Base-by-base conservation (phyloP, 495 filamentous ascomycete genomes). In the Schizothecium vesticola region DNA sequence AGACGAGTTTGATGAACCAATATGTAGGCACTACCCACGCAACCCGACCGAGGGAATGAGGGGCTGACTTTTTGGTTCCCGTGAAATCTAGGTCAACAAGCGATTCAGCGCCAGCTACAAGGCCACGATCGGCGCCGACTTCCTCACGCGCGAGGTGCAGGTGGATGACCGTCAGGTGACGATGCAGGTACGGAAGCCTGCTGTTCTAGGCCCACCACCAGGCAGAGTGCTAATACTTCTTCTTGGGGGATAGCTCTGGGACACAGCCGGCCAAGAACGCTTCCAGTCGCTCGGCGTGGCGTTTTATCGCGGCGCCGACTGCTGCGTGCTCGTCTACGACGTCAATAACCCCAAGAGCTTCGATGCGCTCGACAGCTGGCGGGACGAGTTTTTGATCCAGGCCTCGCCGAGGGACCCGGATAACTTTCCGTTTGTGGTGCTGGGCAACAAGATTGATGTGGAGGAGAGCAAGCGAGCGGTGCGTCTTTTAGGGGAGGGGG, bases 1-100 rank as follows among this genome's bases (percentile, higher is more conserved):
- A 99, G 85, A 99, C 96, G 63, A 97, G 92, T 80, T 88, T 99
- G 86, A 98, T 99, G 95, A 99, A 98, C 83, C 95, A 99, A 98
- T 99, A 98, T 90, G 95, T 98, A 88, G 75, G 91, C 84, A 68
- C 56, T 26, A 56, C 56, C 55, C 33, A 51, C 59, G n/a, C 22
- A 33, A 58, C 21, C 33, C 28, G 13, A 56, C n/a, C 51, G 25
- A 65, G 26, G 3, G 19, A 31, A 22, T 4, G 1, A 22, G 1
- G 26, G 67, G 59, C 72, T 73, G 64, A 69, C 64, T n/a, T 5
- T 36, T 19, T 16, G 16, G 36, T 25, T 23, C 10, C 23, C 56
- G 43, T 33, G 43, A 21, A 67, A 8, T 61, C 60, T 70, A 98
- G 94, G 94, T 99, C 89, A 98, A 99, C 85, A 99, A 98, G 83